Evolutionary conservation across 495 filamentous ascomycete species (phyloP), one percentile per base, ranked within the genome.

Genomic region (Penicillium coprophilum): DNA sequence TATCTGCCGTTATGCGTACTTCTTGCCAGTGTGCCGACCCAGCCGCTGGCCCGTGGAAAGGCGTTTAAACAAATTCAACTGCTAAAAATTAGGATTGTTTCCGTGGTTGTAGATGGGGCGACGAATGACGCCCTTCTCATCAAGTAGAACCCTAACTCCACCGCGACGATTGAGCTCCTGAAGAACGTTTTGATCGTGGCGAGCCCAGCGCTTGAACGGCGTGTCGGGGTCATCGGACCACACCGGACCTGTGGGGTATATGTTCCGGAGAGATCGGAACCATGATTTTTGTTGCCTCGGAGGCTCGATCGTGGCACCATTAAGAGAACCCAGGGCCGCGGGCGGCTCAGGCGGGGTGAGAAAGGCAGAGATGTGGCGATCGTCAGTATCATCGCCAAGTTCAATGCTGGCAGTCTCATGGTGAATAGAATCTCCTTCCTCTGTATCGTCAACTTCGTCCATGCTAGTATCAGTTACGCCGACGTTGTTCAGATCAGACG

Each of bases 361-460:
- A n/a, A 30, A 31, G 15, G 27, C 3, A 39, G 39, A 38, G 34
- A 46, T 17, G 3, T 58, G 53, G 23, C 41, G 52, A n/a, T 54
- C 21, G 8, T 54, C 31, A 6, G 41, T 49, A 2, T 71, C 69
- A 30, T 70, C 71, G n/a, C 74, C 73, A 6, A 77, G 67, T 47
- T 79, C 76, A 32, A 77, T 60, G 50, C 76, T 79, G 28, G 74
- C 76, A 19, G 71, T 73, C 54, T 72, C 69, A 51, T 76, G 74
- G 9, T 55, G 48, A 6, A 60, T 65, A 39, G 68, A 60, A 32
- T 70, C 63, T 38, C 43, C 55, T 13, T 58, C 41, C 17, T 60
- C 46, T 4, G 46, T 55, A 23, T 70, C 60, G 6, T 56, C 53
- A 19, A 55, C 49, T 50, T 58, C 58, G 39, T 46, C 43, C 41